These are phyloP conservation scores for Solanum tarijense DNA, from an alignment of 257 asterid species.

Conservation along the genomic window DNA sequence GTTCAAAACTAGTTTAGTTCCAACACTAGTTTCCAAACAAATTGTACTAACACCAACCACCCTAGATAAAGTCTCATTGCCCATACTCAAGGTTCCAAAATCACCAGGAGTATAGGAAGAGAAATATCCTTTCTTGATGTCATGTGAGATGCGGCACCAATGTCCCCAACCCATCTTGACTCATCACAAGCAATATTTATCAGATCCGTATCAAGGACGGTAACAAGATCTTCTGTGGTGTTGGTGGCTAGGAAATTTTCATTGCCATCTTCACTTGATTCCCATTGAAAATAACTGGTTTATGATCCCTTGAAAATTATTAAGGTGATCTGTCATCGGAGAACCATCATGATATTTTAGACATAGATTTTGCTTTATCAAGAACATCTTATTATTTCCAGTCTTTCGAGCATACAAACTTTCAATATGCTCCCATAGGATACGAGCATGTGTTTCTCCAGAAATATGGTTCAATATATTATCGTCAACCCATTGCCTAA, in stretches of 20 bases:
- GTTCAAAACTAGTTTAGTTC: not conserved
- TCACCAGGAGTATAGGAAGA: not conserved
- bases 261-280: not conserved
- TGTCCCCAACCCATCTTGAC: not conserved
- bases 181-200: not conserved
- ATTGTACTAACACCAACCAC: not conserved
- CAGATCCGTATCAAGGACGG: rapidly evolving
- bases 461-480: not conserved
- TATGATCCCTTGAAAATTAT: no score
- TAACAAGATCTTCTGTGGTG: not conserved
- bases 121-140: not conserved
- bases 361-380: not conserved
- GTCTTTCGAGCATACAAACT: not conserved
- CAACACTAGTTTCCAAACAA: not conserved
- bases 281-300: no score
- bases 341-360: not conserved
- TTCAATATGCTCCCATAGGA: not conserved
- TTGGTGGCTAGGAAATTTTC: not conserved
- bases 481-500: not conserved
- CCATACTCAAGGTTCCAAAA: not conserved
- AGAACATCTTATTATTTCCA: not conserved
- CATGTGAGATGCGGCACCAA: not conserved
- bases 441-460: not conserved
- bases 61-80: not conserved
- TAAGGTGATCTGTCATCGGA: not conserved